Base-by-base conservation (phyloP, 2,329 filamentous ascomycete species). In the Colletotrichum sp. region DNA sequence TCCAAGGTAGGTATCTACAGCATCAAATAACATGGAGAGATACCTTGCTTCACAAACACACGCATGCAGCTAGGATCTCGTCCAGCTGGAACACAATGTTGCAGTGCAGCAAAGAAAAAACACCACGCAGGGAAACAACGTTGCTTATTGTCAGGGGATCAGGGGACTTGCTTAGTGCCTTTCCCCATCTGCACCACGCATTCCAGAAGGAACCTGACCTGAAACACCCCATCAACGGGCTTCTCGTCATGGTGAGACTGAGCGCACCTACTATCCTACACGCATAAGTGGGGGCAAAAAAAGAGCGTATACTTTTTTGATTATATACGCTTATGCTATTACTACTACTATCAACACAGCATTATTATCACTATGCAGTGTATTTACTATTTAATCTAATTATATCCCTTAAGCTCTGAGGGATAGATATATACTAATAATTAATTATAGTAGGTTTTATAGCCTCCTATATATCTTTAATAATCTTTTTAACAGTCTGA, bases 161-260 rank as follows among this genome's bases (percentile, higher is more conserved):
- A 38, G 8, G 34, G 34, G 34, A 31, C 47, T 34, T 6, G 33
- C 5, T 29, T 59, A 34, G 55, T 27, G 13, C 43, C 58, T 27
- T 34, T 21, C 29, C 21, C 13, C 15, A 27, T 31, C 47, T 18
- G 33, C 34, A 31, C 59, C 21, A 66, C 27, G 67, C 38, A 70
- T 57, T 66, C 68, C 47, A 63, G 67, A 70, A 70, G 71, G 71
- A 66, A 63, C 62, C 43, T 36, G 43, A 73, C 62, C 71, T 73
- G 62, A 73, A 71, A 71, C 68, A 71, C 33, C 27, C 67, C 61
- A 54, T 58, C 61, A 24, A 62, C 36, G 31, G 67, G 61, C n/a
- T 34, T 33, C 18, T 43, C 61, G 29, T 21, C 34, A 33, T 47
- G 58, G 51, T 70, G 61, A 70, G 71, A 70, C 71, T 62, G 71